Percentiles rank a stretch among this genome's conserved stretches.
Conservation (phyloP, 805 yeast genomes). For the Soucietia sequanensis region DNA sequence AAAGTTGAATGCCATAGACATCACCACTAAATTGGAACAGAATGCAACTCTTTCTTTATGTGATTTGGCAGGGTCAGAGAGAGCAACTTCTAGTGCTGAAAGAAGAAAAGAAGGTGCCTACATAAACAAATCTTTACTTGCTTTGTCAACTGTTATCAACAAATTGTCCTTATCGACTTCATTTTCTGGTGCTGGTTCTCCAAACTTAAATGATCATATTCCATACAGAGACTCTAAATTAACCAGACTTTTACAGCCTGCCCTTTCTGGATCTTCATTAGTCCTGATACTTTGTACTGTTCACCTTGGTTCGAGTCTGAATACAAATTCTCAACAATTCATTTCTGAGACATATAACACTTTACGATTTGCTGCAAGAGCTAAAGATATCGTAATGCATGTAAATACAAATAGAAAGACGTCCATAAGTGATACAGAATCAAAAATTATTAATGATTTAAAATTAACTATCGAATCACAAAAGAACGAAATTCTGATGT, state of each 20-base stretch:
- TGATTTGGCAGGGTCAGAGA: constrained; percentile 96
- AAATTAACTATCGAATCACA: constrained; percentile 61
- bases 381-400: constrained; percentile 75
- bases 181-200: constrained; percentile 18
- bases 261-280: constrained; percentile 81
- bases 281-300: constrained; percentile 87
- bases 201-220: constrained; percentile 54
- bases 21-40: constrained; percentile 35
- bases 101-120: constrained; percentile 92
- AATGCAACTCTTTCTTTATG: constrained; percentile 76
- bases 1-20: constrained; percentile 47
- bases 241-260: constrained; percentile 88
- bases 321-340: constrained; percentile 35
- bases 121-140: constrained; percentile 86
- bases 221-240: constrained; percentile 94
- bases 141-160: constrained; percentile 90
- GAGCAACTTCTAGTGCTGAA: constrained; percentile 70
- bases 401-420: constrained; percentile 53
- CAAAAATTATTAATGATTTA: constrained; percentile 51
- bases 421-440: constrained; percentile 40
- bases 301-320: constrained; percentile 49
- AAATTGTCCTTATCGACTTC: constrained; percentile 60
- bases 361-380: constrained; percentile 87
- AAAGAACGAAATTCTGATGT: constrained; percentile 46
- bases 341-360: constrained; percentile 84